Evolutionary conservation across 768 basidiomycete species (phyloP).

Genomic region (Leucocoprinus leucothites): DNA sequence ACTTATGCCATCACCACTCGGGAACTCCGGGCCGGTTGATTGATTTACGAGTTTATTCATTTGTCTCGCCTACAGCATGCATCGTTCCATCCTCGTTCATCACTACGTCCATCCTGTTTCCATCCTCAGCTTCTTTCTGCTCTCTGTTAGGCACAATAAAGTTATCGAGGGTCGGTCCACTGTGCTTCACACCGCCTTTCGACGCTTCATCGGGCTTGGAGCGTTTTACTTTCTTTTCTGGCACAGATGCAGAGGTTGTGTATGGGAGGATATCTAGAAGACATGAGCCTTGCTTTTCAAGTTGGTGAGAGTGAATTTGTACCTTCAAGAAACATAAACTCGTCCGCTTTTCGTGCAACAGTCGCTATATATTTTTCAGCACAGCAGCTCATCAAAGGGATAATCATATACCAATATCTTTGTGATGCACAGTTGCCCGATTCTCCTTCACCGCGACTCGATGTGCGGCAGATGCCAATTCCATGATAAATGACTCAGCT

Average conservation of each 20-base stretch:
- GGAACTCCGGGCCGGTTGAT: conserved; percentile 12
- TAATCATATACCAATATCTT: conserved; percentile 64
- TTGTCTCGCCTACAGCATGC: conserved; percentile 39
- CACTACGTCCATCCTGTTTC: conserved; percentile 33
- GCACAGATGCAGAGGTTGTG: conserved; percentile 40
- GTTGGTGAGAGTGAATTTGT: conserved; percentile 9
- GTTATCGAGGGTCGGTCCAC: conserved; percentile 43
- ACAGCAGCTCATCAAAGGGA: not conserved
- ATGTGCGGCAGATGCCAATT: conserved; percentile 69
- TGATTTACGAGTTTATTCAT: conserved; percentile 19
- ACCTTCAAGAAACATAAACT: conserved; percentile 82
- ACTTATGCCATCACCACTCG: not conserved
- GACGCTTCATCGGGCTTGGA: not conserved
- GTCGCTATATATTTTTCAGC: conserved; percentile 37
- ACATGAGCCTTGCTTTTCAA: not conserved
- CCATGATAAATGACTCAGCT: conserved; percentile 85
- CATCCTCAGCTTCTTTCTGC: conserved; percentile 11
- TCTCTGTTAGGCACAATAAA: conserved; percentile 36
- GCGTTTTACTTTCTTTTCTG: conserved; percentile 28
- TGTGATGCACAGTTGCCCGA: conserved; percentile 71
- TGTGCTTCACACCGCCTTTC: conserved; percentile 24
- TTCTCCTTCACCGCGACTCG: conserved; percentile 68
- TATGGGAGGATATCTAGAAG: conserved; percentile 57
- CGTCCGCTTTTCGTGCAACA: conserved; percentile 64
- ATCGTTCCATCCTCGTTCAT: conserved; percentile 64